Percentiles rank a stretch among this genome's conserved stretches.
These are phyloP conservation scores for Mentha longifolia DNA, from an alignment of 257 asterid species.

Conservation along the genomic window DNA sequence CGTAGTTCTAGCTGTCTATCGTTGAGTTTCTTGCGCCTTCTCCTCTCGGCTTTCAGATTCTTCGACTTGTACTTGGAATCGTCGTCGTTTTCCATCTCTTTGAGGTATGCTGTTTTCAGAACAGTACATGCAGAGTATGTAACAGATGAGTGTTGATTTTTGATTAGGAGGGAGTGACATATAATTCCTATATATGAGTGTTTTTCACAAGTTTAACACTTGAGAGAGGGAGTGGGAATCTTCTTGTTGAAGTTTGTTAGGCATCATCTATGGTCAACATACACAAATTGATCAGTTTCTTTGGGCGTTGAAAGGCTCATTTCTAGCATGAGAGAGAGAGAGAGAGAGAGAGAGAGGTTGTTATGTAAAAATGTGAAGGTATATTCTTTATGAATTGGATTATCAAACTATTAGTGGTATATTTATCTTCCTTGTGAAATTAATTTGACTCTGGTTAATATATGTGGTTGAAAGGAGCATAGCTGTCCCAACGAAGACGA, in stretches of 20 bases:
- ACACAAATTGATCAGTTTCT: conserved; percentile 38
- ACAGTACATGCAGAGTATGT: no score
- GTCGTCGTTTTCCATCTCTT: conserved; percentile 31
- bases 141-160: neutral
- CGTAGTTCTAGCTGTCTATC: conserved; percentile 74
- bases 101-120: neutral
- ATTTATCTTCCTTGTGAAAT: neutral
- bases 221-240: conserved; percentile 46
- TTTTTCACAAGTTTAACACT: conserved; percentile 46
- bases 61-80: conserved; percentile 62
- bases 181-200: conserved; percentile 41
- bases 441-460: no score
- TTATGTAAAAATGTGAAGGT: neutral
- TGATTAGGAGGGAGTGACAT: conserved; percentile 4
- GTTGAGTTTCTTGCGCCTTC: conserved; percentile 73
- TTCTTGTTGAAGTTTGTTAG: conserved; percentile 89
- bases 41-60: conserved; percentile 79
- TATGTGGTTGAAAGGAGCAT: conserved; percentile 30
- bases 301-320: conserved; percentile 58
- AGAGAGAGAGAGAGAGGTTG: conserved; percentile 36
- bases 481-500: no score
- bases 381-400: neutral
- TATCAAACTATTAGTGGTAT: neutral
- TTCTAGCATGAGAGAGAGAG: conserved; percentile 60
- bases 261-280: conserved; percentile 45